Evolutionary conservation across 2,329 filamentous ascomycete genomes (phyloP).

Genomic region (Reticulascus tulasneorum): DNA sequence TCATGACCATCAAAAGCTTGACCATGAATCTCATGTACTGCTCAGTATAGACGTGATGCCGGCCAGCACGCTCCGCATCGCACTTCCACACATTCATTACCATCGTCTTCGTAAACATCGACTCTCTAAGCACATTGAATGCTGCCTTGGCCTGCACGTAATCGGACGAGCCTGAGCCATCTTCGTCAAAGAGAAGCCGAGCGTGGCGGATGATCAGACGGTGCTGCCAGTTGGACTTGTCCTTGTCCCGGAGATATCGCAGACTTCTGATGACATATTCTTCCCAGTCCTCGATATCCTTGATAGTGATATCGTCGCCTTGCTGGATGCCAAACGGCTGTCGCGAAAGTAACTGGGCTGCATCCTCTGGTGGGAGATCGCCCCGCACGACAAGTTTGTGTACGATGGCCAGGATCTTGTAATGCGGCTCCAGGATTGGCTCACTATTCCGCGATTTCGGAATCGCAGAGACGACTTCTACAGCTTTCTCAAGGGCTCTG

Average conservation of each 20-base stretch:
- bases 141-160: slow-evolving; percentile 72
- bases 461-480: slow-evolving; percentile 45
- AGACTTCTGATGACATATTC: slow-evolving; percentile 50
- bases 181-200: slow-evolving; percentile 48
- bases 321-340: slow-evolving; percentile 51
- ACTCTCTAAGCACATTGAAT: slow-evolving; percentile 68
- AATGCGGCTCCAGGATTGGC: slow-evolving; percentile 85
- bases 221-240: slow-evolving; percentile 95
- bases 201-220: slow-evolving; percentile 77
- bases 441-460: slow-evolving; percentile 61
- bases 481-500: slow-evolving; percentile 45
- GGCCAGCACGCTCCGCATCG: slow-evolving; percentile 75
- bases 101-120: slow-evolving; percentile 89
- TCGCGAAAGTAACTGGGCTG: slow-evolving; percentile 48
- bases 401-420: slow-evolving; percentile 78
- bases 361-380: slow-evolving; percentile 44
- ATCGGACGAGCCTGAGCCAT: slow-evolving; percentile 31
- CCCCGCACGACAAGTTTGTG: slow-evolving; percentile 70
- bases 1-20: slow-evolving; percentile 66
- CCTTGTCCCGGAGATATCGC: slow-evolving; percentile 58
- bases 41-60: slow-evolving; percentile 88
- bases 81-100: slow-evolving; percentile 94
- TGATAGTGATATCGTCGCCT: slow-evolving; percentile 44
- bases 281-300: slow-evolving; percentile 60
- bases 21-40: slow-evolving; percentile 83